Percentiles rank a stretch among this genome's conserved stretches.
Evolutionary conservation across 495 filamentous ascomycete genomes (phyloP).

Genomic region (Letharia lupina): DNA sequence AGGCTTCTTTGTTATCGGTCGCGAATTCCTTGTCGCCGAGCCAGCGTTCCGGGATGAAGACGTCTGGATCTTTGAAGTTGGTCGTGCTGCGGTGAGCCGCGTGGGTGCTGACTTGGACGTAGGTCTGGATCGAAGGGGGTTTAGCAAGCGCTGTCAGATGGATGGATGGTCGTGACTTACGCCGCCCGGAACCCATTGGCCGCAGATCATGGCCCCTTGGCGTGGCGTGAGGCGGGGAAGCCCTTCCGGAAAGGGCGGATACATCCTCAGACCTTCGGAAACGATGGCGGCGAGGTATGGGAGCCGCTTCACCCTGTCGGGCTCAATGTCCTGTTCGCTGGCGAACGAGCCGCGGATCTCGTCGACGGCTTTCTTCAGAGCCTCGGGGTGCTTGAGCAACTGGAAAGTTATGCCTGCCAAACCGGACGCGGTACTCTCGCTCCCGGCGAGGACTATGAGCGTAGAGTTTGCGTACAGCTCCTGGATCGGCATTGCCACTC

Average conservation of each 20-base stretch:
- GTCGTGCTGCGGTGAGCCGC: conserved; percentile 8
- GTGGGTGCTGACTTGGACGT: conserved; percentile 13
- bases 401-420: conserved; percentile 36
- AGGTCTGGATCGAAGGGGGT: not conserved
- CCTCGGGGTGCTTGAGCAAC: conserved; percentile 25
- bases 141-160: not conserved
- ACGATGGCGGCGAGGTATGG: conserved; percentile 31
- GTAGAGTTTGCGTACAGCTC: conserved; percentile 39
- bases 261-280: conserved; percentile 38
- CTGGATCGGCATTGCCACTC: conserved; percentile 26
- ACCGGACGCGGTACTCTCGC: conserved; percentile 47
- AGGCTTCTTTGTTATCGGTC: conserved; percentile 31
- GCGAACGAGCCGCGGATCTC: conserved; percentile 43
- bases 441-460: conserved; percentile 40
- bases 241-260: conserved; percentile 31
- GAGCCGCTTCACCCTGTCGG: conserved; percentile 7
- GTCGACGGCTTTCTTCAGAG: conserved; percentile 23
- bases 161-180: not conserved
- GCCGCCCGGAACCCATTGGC: conserved; percentile 11
- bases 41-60: conserved; percentile 42
- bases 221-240: conserved; percentile 16
- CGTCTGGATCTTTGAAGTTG: conserved; percentile 33
- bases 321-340: conserved; percentile 32
- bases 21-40: conserved; percentile 31
- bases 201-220: conserved; percentile 8